phyloP scores from a whole-genome alignment of 345 rosid species.

The Camelina hispida region DNA sequence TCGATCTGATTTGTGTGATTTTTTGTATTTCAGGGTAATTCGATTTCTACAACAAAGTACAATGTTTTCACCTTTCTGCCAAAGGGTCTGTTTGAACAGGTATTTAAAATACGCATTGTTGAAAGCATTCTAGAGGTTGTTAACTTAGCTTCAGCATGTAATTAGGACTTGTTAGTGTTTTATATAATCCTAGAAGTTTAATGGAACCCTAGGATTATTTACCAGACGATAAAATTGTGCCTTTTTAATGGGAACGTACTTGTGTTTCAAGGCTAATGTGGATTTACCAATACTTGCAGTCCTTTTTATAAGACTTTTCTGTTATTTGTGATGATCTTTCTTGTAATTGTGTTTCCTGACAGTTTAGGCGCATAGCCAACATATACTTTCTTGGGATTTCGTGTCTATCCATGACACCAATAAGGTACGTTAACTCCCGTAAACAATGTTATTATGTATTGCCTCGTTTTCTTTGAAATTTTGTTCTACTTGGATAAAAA shows the following conservation, averaged over 20 bases:
- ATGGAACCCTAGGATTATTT: slow-evolving; percentile 2
- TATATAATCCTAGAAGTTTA: not conserved
- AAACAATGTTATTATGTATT: not conserved
- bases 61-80: slow-evolving; percentile 93
- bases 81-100: slow-evolving; percentile 99
- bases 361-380: slow-evolving; percentile 99
- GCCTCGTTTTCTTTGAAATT: slow-evolving; percentile 3
- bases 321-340: slow-evolving; percentile 29
- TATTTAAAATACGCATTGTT: slow-evolving; percentile 33
- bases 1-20: slow-evolving; percentile 22
- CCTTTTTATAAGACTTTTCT: not conserved
- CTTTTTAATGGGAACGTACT: not conserved
- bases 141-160: slow-evolving; percentile 12
- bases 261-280: slow-evolving; percentile 15
- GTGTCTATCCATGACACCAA: slow-evolving; percentile 90
- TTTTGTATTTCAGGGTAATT: slow-evolving; percentile 67
- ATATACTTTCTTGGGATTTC: slow-evolving; percentile 94
- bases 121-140: not conserved
- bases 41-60: slow-evolving; percentile 95
- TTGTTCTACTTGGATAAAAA: slow-evolving; percentile 15
- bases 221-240: not conserved
- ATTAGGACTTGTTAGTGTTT: not conserved
- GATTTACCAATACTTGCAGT: not conserved
- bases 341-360: slow-evolving; percentile 55
- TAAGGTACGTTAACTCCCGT: slow-evolving; percentile 60